These are phyloP conservation scores for Actinomucor elegans DNA, from an alignment of 371 early-diverging fungal species.

Conservation along the genomic window DNA sequence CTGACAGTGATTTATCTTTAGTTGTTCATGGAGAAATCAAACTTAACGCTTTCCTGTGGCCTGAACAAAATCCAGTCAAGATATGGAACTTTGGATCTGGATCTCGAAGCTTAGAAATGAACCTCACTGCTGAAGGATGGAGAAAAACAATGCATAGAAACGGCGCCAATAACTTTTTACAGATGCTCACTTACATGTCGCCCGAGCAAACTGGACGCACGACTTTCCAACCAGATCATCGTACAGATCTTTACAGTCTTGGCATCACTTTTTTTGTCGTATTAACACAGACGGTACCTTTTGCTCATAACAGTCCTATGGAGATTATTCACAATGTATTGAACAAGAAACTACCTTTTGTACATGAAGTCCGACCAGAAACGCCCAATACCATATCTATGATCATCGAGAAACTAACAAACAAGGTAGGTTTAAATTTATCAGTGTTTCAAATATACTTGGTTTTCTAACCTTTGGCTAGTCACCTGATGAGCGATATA, in stretches of 20 bases:
- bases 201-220: constrained; percentile 65
- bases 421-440: constrained; percentile 39
- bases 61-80: constrained; percentile 24
- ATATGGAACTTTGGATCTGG: constrained; percentile 51
- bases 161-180: constrained; percentile 32
- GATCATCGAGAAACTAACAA: constrained; percentile 59
- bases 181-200: constrained; percentile 47
- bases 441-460: not conserved
- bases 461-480: constrained; percentile 11
- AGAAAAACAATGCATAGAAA: constrained; percentile 40
- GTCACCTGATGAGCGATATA: constrained; percentile 63
- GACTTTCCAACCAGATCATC: constrained; percentile 58
- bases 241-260: constrained; percentile 61
- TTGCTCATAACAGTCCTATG: constrained; percentile 54
- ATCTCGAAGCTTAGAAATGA: constrained; percentile 39
- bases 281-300: constrained; percentile 51
- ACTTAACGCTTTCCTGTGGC: constrained; percentile 44
- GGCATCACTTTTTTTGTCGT: constrained; percentile 55
- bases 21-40: constrained; percentile 52
- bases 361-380: constrained; percentile 45
- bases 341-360: constrained; percentile 46
- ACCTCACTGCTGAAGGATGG: constrained; percentile 48
- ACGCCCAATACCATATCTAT: constrained; percentile 47
- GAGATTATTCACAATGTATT: constrained; percentile 59
- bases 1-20: not conserved